A percentile compares a stretch with the other conserved stretches of the same genome.
phyloP scores from a whole-genome alignment of 352 stramenopile genomes.

The Globisporangium solare region DNA sequence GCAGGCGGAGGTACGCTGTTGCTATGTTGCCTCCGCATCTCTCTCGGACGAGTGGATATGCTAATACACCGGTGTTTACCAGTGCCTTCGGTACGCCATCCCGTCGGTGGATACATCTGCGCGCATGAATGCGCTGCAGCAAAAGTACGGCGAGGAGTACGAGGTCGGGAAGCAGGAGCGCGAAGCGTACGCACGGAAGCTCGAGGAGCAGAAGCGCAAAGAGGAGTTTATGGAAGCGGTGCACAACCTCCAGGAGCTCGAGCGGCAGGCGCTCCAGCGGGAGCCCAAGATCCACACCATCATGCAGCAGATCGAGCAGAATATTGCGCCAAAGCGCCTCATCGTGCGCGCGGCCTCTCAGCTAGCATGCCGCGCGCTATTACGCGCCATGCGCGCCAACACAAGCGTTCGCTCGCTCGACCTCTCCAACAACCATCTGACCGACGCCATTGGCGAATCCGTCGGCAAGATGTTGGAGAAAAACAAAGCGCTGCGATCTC shows the following conservation, averaged over 20 bases:
- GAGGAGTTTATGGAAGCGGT: slow-evolving; percentile 41
- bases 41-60: too few species aligned
- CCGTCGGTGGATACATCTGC: slow-evolving; percentile 30
- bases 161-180: slow-evolving; percentile 28
- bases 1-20: slow-evolving; percentile 41
- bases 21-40: too few species aligned
- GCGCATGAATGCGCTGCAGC: slow-evolving; percentile 44
- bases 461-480: slow-evolving; percentile 49
- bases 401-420: slow-evolving; percentile 51
- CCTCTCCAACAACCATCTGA: slow-evolving; percentile 53
- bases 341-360: slow-evolving; percentile 43
- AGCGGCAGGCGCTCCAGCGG: slow-evolving; percentile 30
- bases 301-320: slow-evolving; percentile 42
- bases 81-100: slow-evolving; percentile 58
- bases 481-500: slow-evolving; percentile 44
- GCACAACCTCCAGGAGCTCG: slow-evolving; percentile 27
- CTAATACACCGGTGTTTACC: too few species aligned
- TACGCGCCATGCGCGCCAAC: slow-evolving; percentile 56
- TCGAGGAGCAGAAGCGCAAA: slow-evolving; percentile 42
- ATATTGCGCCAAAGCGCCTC: slow-evolving; percentile 41
- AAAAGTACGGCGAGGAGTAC: slow-evolving; percentile 63
- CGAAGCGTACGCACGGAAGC: slow-evolving; percentile 28
- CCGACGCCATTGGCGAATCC: slow-evolving; percentile 29
- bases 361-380: slow-evolving; percentile 46
- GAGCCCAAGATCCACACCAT: slow-evolving; percentile 47